A percentile compares a stretch with the other conserved stretches of the same genome.
Evolutionary conservation across 257 asterid genomes (phyloP).

Genomic region (Osmanthus fragrans): DNA sequence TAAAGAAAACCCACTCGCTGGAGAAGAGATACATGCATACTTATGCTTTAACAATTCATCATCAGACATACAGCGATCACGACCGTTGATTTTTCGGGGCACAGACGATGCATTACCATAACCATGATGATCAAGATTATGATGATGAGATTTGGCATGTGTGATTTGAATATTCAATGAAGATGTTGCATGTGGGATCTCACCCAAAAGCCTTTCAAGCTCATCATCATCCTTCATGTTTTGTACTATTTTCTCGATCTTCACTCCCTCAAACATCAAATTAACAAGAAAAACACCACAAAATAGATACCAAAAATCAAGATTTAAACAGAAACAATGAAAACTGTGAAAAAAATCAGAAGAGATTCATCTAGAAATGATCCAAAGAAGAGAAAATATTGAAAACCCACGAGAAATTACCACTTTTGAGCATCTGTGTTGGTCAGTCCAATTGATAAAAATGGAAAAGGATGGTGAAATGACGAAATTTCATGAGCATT

Average conservation of each 20-base stretch:
- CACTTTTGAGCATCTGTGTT: slow-evolving; percentile 25
- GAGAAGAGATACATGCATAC: slow-evolving; percentile 51
- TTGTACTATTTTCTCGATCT: slow-evolving; percentile 26
- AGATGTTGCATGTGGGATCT: slow-evolving; percentile 80
- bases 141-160: slow-evolving; percentile 33
- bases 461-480: slow-evolving; percentile 18
- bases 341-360: slow-evolving; percentile 14
- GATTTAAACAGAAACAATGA: slow-evolving; percentile 2
- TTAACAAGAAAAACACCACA: neutral
- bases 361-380: slow-evolving; percentile 12
- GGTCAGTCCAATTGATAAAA: slow-evolving; percentile 17
- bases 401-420: slow-evolving; percentile 19
- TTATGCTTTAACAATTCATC: slow-evolving; percentile 38
- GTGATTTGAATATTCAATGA: slow-evolving; percentile 41
- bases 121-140: slow-evolving; percentile 25
- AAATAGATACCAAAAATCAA: neutral
- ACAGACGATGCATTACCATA: slow-evolving; percentile 33
- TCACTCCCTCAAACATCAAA: slow-evolving; percentile 37
- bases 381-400: slow-evolving; percentile 2
- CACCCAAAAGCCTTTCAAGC: slow-evolving; percentile 71
- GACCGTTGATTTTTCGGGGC: slow-evolving; percentile 24
- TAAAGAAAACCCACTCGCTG: slow-evolving; percentile 62
- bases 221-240: slow-evolving; percentile 68
- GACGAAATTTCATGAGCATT: slow-evolving; percentile 18
- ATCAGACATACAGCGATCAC: slow-evolving; percentile 33